Evolutionary conservation across 2,329 filamentous ascomycete genomes (phyloP), one percentile per base, ranked within the genome.

Genomic region (Colletotrichum sojae): DNA sequence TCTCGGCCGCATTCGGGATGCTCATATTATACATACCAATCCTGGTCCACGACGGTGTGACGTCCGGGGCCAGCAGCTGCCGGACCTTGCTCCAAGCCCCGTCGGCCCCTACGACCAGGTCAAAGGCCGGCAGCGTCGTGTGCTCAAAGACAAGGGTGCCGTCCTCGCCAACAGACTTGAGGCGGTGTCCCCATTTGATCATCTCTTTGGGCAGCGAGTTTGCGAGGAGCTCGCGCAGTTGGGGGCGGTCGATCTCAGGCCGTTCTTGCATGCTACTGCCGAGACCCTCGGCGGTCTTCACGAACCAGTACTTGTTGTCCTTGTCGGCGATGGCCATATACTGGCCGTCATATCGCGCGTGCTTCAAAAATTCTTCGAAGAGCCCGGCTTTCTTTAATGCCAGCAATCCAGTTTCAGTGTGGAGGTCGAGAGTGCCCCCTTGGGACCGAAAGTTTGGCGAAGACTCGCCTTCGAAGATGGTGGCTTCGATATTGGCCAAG

Each of bases 391-490:
- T 83, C 60, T 82, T 82, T 55, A 90, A 74, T 0, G 87, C 87
- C 4, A 79, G 77, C 39, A 89, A 82, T 0, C 88, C 87, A 1
- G 83, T 84, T 3, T 78, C 71, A 0, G 82, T 82, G 71, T 90
- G 87, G 9, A 90, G 76, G 72, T 89, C 87, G 2, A 90, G 81
- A 4, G 79, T 84, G 9, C 87, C 87, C 39, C 87, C 87, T 73
- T 88, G 84, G 6, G 77, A 80, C 49, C 84, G 80, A 62, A 82
- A 82, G 68, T 83, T 72, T n/a, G 81, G 79, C 4, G 80, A 79
- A 8, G 76, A 62, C 31, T 87, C 84, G 53, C 80, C 78, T 76
- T 89, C 84, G 72, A 84, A 90, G 27, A 90, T 76, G 6, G 81
- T 84, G 68, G 83, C 82, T 4, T 83, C 75, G 56, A 87, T 79